These are phyloP conservation scores for Aspergillus jensenii DNA, from an alignment of 2,329 filamentous ascomycete genomes.

Conservation along the genomic window DNA sequence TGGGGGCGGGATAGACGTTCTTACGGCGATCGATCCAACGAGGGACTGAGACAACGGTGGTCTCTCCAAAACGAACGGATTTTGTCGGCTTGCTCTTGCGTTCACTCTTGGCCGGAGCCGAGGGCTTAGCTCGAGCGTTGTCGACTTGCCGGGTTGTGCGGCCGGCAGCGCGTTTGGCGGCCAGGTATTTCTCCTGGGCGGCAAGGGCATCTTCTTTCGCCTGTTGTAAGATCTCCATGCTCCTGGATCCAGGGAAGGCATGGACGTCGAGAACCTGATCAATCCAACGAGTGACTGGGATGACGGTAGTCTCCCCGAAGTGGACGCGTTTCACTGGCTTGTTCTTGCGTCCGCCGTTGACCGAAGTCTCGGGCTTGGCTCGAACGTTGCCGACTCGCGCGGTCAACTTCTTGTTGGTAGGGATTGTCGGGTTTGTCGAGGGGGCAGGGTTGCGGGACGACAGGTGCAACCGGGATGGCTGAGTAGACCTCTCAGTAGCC, in stretches of 20 bases:
- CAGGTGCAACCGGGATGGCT: constrained; percentile 9
- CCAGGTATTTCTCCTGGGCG: not conserved
- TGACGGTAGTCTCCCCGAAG: not conserved
- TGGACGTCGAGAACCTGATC: not conserved
- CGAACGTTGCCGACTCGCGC: constrained; percentile 11
- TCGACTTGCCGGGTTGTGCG: constrained; percentile 14
- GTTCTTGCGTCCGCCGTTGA: constrained; percentile 11
- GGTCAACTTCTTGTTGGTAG: constrained; percentile 7
- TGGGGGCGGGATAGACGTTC: constrained; percentile 16
- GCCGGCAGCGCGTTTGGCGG: not conserved
- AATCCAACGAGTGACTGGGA: constrained; percentile 4
- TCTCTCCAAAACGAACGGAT: constrained; percentile 26
- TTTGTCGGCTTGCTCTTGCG: constrained; percentile 21
- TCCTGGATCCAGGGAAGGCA: not conserved
- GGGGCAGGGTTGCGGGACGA: constrained; percentile 2
- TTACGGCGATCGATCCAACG: constrained; percentile 28
- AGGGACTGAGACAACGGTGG: constrained; percentile 21
- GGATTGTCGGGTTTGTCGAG: constrained; percentile 2
- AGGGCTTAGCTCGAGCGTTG: constrained; percentile 10
- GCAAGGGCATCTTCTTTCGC: not conserved
- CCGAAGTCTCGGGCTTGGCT: constrained; percentile 15
- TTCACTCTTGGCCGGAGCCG: constrained; percentile 8
- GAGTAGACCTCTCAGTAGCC: constrained; percentile 6
- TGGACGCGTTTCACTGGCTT: constrained; percentile 6
- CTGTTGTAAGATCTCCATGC: not conserved